Conservation (phyloP, 2,329 filamentous ascomycete genomes). For the Dactylellina cionopaga region DNA sequence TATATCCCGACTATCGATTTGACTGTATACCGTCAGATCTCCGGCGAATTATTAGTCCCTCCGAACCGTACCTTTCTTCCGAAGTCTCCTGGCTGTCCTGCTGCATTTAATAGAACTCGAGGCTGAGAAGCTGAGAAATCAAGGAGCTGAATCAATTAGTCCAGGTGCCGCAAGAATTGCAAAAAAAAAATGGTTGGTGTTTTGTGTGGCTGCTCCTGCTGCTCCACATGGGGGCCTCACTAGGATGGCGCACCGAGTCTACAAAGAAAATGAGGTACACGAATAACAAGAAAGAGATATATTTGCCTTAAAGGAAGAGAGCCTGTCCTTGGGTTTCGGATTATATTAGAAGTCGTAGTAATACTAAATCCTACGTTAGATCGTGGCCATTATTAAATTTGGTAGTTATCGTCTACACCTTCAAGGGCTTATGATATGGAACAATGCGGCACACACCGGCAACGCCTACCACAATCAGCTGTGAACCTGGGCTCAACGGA, state of each 20-base stretch:
- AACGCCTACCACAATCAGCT: constrained; percentile 34
- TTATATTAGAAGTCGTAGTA: neutral
- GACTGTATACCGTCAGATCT: neutral
- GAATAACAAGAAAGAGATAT: too few relatives aligned
- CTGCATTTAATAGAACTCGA: too few relatives aligned
- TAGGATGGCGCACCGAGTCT: neutral
- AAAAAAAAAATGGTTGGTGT: constrained; percentile 11
- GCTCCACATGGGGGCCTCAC: constrained; percentile 28
- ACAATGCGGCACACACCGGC: constrained; percentile 50
- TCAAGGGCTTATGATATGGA: constrained; percentile 18
- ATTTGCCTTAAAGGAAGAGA: neutral
- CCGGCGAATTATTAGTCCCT: neutral
- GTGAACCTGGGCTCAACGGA: constrained; percentile 26
- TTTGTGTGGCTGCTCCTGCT: constrained; percentile 17
- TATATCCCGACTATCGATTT: neutral
- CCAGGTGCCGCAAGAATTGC: neutral
- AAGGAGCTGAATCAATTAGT: neutral
- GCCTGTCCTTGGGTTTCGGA: neutral
- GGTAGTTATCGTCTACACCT: too few relatives aligned
- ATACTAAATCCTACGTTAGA: constrained; percentile 34
- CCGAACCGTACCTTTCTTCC: neutral
- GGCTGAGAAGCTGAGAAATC: too few relatives aligned
- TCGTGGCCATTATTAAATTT: constrained; percentile 31
- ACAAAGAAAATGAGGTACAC: too few relatives aligned
- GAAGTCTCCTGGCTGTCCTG: neutral